phyloP scores from a whole-genome alignment of 257 asterid genomes.

The Gardenia jasminoides region DNA sequence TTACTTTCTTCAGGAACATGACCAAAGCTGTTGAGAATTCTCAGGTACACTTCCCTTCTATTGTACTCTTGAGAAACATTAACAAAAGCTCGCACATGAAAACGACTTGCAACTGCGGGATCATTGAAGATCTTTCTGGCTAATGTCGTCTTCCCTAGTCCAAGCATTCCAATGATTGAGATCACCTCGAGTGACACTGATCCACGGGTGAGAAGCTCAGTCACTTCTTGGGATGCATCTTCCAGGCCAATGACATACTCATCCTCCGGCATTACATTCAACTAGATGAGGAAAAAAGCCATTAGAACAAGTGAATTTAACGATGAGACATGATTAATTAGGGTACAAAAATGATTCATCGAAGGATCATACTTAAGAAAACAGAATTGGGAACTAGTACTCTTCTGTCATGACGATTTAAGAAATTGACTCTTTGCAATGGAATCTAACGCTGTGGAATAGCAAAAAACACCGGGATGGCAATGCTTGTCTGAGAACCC shows the following conservation, averaged over 20 bases:
- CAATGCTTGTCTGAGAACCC: no score
- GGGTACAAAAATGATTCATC: no score
- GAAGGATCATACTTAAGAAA: no score
- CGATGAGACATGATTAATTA: no score
- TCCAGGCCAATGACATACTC: conserved; percentile 19
- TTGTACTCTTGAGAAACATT: conserved; percentile 21
- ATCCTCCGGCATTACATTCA: background rate
- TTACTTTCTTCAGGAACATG: background rate
- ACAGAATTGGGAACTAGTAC: no score
- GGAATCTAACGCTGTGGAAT: no score
- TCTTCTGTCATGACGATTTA: no score
- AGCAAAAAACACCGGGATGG: no score
- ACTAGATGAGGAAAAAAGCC: no score
- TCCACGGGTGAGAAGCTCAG: background rate
- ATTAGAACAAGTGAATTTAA: no score
- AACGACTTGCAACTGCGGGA: conserved; percentile 10
- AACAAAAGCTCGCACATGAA: conserved; percentile 21
- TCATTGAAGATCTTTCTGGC: conserved; percentile 28
- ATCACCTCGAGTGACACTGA: background rate
- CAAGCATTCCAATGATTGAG: conserved; percentile 20
- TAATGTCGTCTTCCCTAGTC: conserved; percentile 29
- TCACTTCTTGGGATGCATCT: background rate
- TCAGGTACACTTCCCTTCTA: conserved; percentile 21
- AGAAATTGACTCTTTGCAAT: no score
- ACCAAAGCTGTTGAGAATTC: conserved; percentile 9